A percentile compares a stretch with the other conserved stretches of the same genome.
phyloP scores from a whole-genome alignment of 441 rosid genomes.

The Aleurites moluccanus region DNA sequence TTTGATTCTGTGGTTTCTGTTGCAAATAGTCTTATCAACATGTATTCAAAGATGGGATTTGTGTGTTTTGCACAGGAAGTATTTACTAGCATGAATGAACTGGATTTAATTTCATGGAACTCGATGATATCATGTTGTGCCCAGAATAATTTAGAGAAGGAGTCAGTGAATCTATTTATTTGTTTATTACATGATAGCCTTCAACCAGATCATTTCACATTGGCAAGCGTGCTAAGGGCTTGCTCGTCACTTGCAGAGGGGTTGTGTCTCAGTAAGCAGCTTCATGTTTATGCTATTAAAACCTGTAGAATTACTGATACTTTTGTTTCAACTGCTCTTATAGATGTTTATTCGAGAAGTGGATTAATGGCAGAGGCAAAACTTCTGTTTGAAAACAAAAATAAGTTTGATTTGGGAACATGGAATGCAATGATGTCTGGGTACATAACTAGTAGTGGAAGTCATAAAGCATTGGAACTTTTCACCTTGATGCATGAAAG shows the following conservation, averaged over 20 bases:
- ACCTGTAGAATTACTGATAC: slow-evolving; percentile 12
- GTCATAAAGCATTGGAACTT: slow-evolving; percentile 29
- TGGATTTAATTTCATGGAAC: slow-evolving; percentile 42
- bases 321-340: slow-evolving; percentile 35
- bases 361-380: slow-evolving; percentile 35
- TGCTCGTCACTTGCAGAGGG: slow-evolving; percentile 31
- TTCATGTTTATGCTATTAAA: slow-evolving; percentile 31
- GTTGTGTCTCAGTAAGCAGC: slow-evolving; percentile 26
- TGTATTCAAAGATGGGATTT: slow-evolving; percentile 34
- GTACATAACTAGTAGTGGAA: slow-evolving; percentile 20
- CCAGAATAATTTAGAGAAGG: slow-evolving; percentile 24
- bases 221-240: slow-evolving; percentile 35
- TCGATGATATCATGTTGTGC: slow-evolving; percentile 38
- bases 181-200: slow-evolving; percentile 21
- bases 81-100: slow-evolving; percentile 27
- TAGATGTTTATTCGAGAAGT: slow-evolving; percentile 32
- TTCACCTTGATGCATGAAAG: slow-evolving; percentile 25
- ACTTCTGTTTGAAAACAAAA: slow-evolving; percentile 22
- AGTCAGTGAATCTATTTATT: slow-evolving; percentile 27
- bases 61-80: slow-evolving; percentile 19
- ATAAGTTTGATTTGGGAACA: slow-evolving; percentile 31
- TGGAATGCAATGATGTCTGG: slow-evolving; percentile 41
- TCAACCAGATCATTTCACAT: slow-evolving; percentile 31
- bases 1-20: slow-evolving; percentile 27
- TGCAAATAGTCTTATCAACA: slow-evolving; percentile 34